Evolutionary conservation across 805 yeast species (phyloP), one percentile per base, ranked within the genome.

Genomic region (Metschnikowia picachoensis): DNA sequence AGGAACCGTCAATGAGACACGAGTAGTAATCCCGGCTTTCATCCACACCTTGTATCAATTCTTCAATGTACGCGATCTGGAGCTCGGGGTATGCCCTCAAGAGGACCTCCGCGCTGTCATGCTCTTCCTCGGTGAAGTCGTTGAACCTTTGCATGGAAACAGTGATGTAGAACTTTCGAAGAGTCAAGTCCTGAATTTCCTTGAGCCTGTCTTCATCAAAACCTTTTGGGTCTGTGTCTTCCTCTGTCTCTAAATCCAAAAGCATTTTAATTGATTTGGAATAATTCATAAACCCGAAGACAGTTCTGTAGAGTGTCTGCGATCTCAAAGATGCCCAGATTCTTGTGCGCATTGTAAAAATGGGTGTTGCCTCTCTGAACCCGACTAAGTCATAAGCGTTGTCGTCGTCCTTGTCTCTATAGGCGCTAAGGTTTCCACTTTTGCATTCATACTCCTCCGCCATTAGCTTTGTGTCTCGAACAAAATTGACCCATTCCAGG

Each of bases 311-410:
- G 60, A 92, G 74, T 31, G 99, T 94, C 76, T 92, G 99, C 35
- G 97, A 86, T 72, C 99, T 83, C 60, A 94, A 79, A 27, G 98
- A 92, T 35, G 99, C 99, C 99, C 99, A 92, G 58, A 92, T 89
- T 74, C 99, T 80, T 9, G 98, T 94, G 74, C 99, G 84, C 62
- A 94, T 73, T 46, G 96, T 88, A 72, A 88, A 94, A 66, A 91
- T 97, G 33, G 97, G 97, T 49, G 96, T 95, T 59, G 97, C 97
- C 59, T 95, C 83, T 73, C 94, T 92, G 82, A 89, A 92, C 67
- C 98, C 99, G 64, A 92, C 87, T 67, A 96, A 87, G 74, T 88
- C 89, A 74, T 89, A 92, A 48, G 97, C 97, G 60, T 88, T 73
- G 60, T 91, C 97, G 15, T 45, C 48, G 8, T 45, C 44, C 17